These are phyloP conservation scores for Microglena sp. DNA, from an alignment of 139 green algal genomes.

Conservation along the genomic window DNA sequence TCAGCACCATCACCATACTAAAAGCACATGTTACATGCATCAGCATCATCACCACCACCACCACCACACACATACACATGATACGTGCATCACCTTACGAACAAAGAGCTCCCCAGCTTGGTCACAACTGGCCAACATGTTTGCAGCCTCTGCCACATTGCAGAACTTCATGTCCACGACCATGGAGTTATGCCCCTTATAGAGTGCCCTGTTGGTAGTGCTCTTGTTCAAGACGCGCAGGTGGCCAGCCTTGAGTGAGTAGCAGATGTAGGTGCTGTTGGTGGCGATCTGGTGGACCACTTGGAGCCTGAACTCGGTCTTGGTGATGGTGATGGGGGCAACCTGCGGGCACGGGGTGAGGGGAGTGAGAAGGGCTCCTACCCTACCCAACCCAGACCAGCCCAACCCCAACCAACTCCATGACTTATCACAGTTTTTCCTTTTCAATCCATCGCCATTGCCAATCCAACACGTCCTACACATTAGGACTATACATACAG, in stretches of 20 bases:
- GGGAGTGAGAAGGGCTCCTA: background rate
- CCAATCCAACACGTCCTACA: too few relatives aligned
- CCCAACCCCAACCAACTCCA: too few relatives aligned
- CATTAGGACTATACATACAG: background rate
- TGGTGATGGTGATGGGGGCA: conserved; percentile 45
- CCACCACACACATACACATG: background rate
- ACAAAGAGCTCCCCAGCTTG: conserved; percentile 38
- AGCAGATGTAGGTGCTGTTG: conserved; percentile 62
- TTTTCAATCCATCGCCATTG: too few relatives aligned
- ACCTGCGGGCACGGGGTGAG: too few relatives aligned
- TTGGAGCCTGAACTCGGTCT: conserved; percentile 36
- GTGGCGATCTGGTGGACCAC: conserved; percentile 44
- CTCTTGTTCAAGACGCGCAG: conserved; percentile 61
- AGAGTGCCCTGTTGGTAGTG: conserved; percentile 41
- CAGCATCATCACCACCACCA: too few relatives aligned
- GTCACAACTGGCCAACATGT: conserved; percentile 37
- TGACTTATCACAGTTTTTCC: too few relatives aligned
- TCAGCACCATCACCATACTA: too few relatives aligned
- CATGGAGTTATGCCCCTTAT: conserved; percentile 52
- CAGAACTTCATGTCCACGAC: conserved; percentile 48
- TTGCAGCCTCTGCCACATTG: background rate
- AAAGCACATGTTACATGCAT: too few relatives aligned
- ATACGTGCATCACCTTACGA: conserved; percentile 28
- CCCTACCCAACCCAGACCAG: too few relatives aligned
- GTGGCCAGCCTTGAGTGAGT: conserved; percentile 63